Evolutionary conservation across 306 rosid genomes (phyloP).

Genomic region (Vigna nakashimae): DNA sequence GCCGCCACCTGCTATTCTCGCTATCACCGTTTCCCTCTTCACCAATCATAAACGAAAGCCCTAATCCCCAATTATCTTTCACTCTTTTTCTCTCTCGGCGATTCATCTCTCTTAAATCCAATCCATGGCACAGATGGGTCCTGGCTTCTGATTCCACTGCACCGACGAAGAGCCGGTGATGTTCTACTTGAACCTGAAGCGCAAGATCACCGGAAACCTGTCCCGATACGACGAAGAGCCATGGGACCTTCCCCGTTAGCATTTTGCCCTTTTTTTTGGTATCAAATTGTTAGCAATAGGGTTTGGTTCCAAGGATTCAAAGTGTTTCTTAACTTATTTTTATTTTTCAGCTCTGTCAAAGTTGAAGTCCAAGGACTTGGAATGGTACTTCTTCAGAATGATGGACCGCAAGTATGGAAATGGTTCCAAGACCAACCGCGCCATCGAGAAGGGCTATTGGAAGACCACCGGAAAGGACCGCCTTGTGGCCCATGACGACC

Average conservation of each 20-base stretch:
- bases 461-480: constrained; percentile 97
- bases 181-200: constrained; percentile 64
- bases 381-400: constrained; percentile 89
- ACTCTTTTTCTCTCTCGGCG: neutral
- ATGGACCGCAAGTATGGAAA: constrained; percentile 88
- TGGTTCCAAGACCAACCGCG: constrained; percentile 83
- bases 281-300: neutral
- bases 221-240: constrained; percentile 74
- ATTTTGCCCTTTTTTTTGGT: neutral
- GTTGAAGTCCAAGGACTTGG: constrained; percentile 80
- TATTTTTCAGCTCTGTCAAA: constrained; percentile 60
- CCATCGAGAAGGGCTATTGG: constrained; percentile 91
- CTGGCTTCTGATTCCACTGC: constrained; percentile 95
- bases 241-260: constrained; percentile 90
- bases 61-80: constrained; percentile 23
- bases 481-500: constrained; percentile 39
- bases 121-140: constrained; percentile 61
- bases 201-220: constrained; percentile 61
- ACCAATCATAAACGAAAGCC: neutral
- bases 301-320: neutral
- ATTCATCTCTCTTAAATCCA: neutral
- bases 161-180: constrained; percentile 85
- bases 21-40: neutral
- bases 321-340: neutral
- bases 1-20: too few species aligned